Percentiles rank a stretch among this genome's conserved stretches.
Evolutionary conservation across 192 early-diverging fungal species (phyloP).

Genomic region (Umbelopsis vinacea): DNA sequence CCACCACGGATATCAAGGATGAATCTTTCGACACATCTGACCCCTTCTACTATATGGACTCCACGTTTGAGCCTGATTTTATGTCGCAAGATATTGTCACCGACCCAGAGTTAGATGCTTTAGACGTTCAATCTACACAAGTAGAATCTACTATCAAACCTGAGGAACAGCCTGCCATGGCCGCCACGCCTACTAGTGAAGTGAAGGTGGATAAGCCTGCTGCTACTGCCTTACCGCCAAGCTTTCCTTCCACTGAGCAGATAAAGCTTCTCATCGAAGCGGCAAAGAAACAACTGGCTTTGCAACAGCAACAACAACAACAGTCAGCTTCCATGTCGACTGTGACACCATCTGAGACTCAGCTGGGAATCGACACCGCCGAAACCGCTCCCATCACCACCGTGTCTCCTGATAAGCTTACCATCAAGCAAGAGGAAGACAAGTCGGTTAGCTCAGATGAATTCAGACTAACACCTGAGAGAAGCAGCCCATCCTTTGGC

Average conservation of each 20-base stretch:
- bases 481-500: not conserved
- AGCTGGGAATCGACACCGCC: constrained; percentile 3
- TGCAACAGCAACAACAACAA: constrained; percentile 31
- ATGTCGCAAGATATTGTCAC: constrained; percentile 11
- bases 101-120: constrained; percentile 1
- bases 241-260: constrained; percentile 36
- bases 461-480: not conserved
- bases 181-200: not conserved
- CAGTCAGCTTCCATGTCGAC: not conserved
- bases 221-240: constrained; percentile 3
- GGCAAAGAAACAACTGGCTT: constrained; percentile 38
- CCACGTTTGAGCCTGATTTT: constrained; percentile 16
- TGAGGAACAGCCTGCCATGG: not conserved
- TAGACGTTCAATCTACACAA: constrained; percentile 4
- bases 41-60: constrained; percentile 18
- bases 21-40: constrained; percentile 8
- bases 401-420: constrained; percentile 21
- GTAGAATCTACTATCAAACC: not conserved
- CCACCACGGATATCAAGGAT: constrained; percentile 19
- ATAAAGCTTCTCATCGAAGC: constrained; percentile 43
- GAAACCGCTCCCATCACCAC: constrained; percentile 11
- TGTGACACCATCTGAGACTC: not conserved
- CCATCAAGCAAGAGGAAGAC: constrained; percentile 11
- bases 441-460: not conserved
- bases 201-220: not conserved